Evolutionary conservation across 2,329 filamentous ascomycete species (phyloP).

Genomic region (Arthrobotrys entomopaga): DNA sequence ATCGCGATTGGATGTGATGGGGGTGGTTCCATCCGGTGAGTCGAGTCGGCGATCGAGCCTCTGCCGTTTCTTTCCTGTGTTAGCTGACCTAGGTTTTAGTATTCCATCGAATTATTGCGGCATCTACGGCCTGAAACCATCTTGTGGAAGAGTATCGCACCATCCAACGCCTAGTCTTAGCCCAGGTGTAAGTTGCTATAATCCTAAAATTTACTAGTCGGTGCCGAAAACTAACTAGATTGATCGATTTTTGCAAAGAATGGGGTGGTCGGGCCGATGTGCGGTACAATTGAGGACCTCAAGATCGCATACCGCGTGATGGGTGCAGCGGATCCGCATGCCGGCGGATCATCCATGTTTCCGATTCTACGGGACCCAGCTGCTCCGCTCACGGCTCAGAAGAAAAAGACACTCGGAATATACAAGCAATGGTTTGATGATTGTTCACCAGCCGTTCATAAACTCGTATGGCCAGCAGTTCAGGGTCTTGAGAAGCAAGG

Average conservation of each 20-base stretch:
- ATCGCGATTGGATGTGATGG: slow-evolving; percentile 78
- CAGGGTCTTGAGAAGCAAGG: slow-evolving; percentile 68
- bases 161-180: slow-evolving; percentile 66
- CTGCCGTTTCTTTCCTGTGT: not conserved
- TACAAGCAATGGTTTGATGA: slow-evolving; percentile 74
- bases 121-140: slow-evolving; percentile 78
- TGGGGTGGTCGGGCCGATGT: slow-evolving; percentile 77
- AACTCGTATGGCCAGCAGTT: slow-evolving; percentile 68
- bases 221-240: not conserved
- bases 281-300: slow-evolving; percentile 79
- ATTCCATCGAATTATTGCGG: slow-evolving; percentile 78
- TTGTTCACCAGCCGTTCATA: slow-evolving; percentile 72
- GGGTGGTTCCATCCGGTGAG: slow-evolving; percentile 74
- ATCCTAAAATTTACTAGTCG: no score
- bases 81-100: not conserved
- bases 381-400: slow-evolving; percentile 60
- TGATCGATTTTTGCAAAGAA: slow-evolving; percentile 24
- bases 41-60: not conserved
- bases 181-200: slow-evolving; percentile 62
- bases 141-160: slow-evolving; percentile 73
- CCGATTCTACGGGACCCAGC: slow-evolving; percentile 67
- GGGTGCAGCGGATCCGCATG: slow-evolving; percentile 74
- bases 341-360: slow-evolving; percentile 72
- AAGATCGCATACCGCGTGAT: slow-evolving; percentile 84
- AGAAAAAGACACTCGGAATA: slow-evolving; percentile 75